These are phyloP conservation scores for Terfezia boudieri DNA, from an alignment of 495 filamentous ascomycete genomes.

Conservation along the genomic window DNA sequence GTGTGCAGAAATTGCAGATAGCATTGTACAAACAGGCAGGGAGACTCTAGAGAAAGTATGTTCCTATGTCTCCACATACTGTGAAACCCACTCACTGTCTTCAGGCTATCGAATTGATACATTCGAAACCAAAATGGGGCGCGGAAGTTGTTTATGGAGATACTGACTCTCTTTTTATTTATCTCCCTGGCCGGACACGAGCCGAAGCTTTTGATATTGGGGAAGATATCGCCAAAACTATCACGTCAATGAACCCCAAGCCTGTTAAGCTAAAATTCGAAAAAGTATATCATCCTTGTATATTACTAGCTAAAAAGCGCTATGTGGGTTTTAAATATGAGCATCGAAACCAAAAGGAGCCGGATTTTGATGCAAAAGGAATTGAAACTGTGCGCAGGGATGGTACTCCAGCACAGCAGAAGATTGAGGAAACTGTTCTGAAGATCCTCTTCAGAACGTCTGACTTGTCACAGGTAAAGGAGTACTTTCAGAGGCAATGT, in stretches of 20 bases:
- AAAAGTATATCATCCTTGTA: constrained; percentile 89
- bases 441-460: constrained; percentile 73
- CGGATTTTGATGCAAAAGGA: constrained; percentile 92
- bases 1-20: constrained; percentile 92
- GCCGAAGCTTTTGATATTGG: constrained; percentile 84
- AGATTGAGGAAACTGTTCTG: constrained; percentile 87
- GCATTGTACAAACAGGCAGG: constrained; percentile 85
- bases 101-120: constrained; percentile 65
- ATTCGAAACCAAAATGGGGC: constrained; percentile 65
- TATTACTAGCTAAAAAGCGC: constrained; percentile 87
- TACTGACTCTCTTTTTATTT: constrained; percentile 88
- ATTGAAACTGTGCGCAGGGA: constrained; percentile 93
- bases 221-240: constrained; percentile 68
- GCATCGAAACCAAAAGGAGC: constrained; percentile 46
- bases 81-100: too few species aligned
- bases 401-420: constrained; percentile 86
- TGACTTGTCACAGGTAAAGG: constrained; percentile 75
- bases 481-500: constrained; percentile 78
- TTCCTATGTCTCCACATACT: too few species aligned
- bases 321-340: constrained; percentile 98
- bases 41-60: constrained; percentile 68
- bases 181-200: constrained; percentile 64
- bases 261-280: constrained; percentile 95
- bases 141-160: constrained; percentile 97
- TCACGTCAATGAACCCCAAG: constrained; percentile 77